Conservation (phyloP, 2,329 filamentous ascomycete genomes). For the Emergomyces pasteurianus region DNA sequence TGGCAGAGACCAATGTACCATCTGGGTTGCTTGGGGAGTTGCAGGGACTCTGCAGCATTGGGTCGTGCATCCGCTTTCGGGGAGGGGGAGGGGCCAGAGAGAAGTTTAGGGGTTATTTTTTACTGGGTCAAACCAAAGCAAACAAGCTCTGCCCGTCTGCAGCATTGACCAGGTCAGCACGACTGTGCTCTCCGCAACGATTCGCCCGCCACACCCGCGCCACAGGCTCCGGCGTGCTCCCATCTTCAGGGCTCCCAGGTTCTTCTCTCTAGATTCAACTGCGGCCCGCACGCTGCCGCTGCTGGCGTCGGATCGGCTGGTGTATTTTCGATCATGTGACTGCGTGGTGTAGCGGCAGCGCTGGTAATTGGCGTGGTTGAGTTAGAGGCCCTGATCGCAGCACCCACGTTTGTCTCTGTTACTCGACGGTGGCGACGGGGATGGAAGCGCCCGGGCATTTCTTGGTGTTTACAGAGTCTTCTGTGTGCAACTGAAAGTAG, state of each 20-base stretch:
- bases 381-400: constrained; percentile 7
- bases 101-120: not conserved
- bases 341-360: constrained; percentile 11
- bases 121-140: not conserved
- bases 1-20: not conserved
- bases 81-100: not conserved
- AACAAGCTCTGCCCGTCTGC: constrained; percentile 7
- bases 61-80: constrained; percentile 1
- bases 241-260: constrained; percentile 6
- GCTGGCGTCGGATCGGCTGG: constrained; percentile 14
- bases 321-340: constrained; percentile 20
- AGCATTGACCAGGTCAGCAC: not conserved
- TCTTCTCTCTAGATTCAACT: constrained; percentile 10
- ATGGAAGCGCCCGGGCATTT: constrained; percentile 10
- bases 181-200: not conserved
- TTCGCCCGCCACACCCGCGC: constrained; percentile 13
- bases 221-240: constrained; percentile 5
- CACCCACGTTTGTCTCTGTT: constrained; percentile 12
- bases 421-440: constrained; percentile 15
- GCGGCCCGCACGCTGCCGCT: constrained; percentile 12
- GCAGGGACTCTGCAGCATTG: constrained; percentile 2
- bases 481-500: not conserved
- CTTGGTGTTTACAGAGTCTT: not conserved
- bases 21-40: not conserved
- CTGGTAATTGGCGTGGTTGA: constrained; percentile 10